Evolutionary conservation across 2,329 filamentous ascomycete species (phyloP).

Genomic region (Fusarium sp.): DNA sequence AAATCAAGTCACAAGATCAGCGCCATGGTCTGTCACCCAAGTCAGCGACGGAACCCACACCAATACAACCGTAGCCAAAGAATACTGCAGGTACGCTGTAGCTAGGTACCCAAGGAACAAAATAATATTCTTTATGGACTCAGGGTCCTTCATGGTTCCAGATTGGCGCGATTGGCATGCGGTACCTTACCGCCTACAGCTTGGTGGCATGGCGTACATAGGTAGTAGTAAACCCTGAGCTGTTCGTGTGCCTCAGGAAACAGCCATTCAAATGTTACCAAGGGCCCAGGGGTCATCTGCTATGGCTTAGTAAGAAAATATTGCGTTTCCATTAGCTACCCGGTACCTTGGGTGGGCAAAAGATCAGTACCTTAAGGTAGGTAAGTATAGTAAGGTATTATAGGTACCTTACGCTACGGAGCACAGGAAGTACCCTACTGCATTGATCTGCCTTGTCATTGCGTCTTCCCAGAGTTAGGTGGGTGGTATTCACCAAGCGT

Average conservation of each 20-base stretch:
- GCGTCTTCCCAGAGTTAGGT: conserved; percentile 22
- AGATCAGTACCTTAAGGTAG: not conserved
- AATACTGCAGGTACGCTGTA: conserved; percentile 35
- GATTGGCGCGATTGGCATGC: conserved; percentile 34
- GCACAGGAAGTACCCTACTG: conserved; percentile 27
- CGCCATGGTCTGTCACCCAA: not conserved
- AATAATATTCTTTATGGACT: conserved; percentile 14
- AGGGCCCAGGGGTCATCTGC: conserved; percentile 2
- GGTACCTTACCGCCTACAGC: conserved; percentile 33
- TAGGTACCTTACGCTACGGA: not conserved
- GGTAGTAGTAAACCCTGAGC: conserved; percentile 22
- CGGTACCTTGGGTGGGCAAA: not conserved
- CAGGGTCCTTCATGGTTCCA: conserved; percentile 9
- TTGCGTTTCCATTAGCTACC: conserved; percentile 2
- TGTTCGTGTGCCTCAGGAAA: conserved; percentile 22
- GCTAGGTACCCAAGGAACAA: conserved; percentile 5
- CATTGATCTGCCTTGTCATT: conserved; percentile 38
- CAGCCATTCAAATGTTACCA: conserved; percentile 31
- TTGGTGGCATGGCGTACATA: conserved; percentile 27
- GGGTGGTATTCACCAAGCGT: conserved; percentile 18
- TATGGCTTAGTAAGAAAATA: conserved; percentile 17
- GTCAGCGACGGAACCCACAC: not conserved
- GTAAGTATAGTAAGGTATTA: too few species aligned
- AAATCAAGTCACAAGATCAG: not conserved
- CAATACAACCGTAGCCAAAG: conserved; percentile 4